Evolutionary conservation across 2,329 filamentous ascomycete genomes (phyloP), one percentile per base, ranked within the genome.

Genomic region (Neopestalotiopsis rosae): DNA sequence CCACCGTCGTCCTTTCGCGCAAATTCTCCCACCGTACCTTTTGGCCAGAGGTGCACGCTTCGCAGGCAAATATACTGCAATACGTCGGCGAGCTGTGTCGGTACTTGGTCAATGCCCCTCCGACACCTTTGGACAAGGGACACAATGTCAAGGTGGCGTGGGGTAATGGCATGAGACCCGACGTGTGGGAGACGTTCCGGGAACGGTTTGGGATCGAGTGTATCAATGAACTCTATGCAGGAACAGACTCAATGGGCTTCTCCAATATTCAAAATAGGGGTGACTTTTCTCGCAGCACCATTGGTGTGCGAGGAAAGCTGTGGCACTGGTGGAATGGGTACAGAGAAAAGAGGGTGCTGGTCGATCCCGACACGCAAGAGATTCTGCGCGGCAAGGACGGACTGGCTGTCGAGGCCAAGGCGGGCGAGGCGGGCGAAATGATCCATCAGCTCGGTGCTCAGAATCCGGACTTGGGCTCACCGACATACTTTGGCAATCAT

Each of bases 61-160:
- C 89, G 0, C 78, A 85, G 9, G 88, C 92, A 1, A 94, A 91
- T 0, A 86, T 87, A 70, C 90, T 94, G 70, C 88, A 92, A 38
- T 95, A 95, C 74, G 92, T 95, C 10, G 92, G 92, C 72, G 92
- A 95, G 78, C 92, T 91, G 0, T 89, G 91, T 10, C 87, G 92
- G 1, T 95, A 94, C 74, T 84, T 95, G 0, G 84, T 94, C 7
- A 90, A 91, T 3, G 87, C 88, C 1, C 90, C 92, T 1, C 87
- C 88, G 0, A 85, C 85, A 14, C 83, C 88, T 0, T 83, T 89
- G 3, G 90, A 92, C 77, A 83, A 80, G 67, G 81, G 85, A 12
- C 90, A 92, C 79, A 81, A 81, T 0, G 83, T 91, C 2, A 82
- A 83, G 61, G 79, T 83, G 64, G 89, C 90, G 78, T 90, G 85